Evolutionary conservation across 2,329 filamentous ascomycete genomes (phyloP).

Genomic region (Cryphonectria radicalis): DNA sequence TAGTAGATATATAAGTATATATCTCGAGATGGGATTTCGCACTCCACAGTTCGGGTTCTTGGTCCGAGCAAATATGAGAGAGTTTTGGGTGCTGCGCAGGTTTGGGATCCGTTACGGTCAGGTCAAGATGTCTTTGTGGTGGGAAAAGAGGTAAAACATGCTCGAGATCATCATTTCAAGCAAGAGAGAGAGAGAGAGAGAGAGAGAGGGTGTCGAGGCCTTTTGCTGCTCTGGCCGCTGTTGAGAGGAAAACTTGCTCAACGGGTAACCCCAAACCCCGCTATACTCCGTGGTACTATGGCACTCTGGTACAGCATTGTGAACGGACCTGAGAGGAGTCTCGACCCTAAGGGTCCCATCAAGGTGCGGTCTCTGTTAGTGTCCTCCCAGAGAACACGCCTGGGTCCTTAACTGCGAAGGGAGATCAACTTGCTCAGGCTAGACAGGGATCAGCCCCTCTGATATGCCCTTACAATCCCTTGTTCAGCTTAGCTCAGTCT

Average conservation of each 20-base stretch:
- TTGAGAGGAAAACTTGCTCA: constrained; percentile 27
- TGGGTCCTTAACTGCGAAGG: neutral
- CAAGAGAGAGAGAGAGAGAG: neutral
- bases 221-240: constrained; percentile 10
- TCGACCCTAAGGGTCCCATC: neutral
- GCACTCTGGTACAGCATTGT: neutral
- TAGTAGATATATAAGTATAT: neutral
- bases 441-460: constrained; percentile 18
- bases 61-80: constrained; percentile 7
- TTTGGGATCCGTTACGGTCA: constrained; percentile 16
- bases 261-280: neutral
- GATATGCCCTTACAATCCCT: neutral
- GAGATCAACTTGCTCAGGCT: constrained; percentile 28
- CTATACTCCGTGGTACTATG: neutral
- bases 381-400: neutral
- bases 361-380: constrained; percentile 10
- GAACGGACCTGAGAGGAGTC: neutral
- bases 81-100: constrained; percentile 17
- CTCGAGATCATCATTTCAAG: constrained; percentile 8
- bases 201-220: constrained; percentile 11
- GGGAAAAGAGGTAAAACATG: constrained; percentile 17
- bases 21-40: too few relatives aligned
- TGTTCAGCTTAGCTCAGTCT: neutral
- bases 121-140: neutral
- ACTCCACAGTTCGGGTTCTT: neutral